phyloP scores from a whole-genome alignment of 805 yeast species.

The Schwanniomyces vanrijiae region DNA sequence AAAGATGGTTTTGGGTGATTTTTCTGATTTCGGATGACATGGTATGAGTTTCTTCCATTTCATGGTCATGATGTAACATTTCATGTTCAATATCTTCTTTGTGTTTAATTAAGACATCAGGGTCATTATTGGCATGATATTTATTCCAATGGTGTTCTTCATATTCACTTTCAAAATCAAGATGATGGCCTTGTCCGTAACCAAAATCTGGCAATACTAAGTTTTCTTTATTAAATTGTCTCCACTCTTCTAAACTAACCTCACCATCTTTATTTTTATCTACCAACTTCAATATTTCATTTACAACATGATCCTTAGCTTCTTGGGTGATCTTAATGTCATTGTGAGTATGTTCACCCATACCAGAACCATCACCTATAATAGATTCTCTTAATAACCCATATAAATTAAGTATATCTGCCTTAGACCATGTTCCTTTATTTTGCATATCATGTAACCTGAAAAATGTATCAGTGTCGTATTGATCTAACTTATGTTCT shows the following conservation, averaged over 20 bases:
- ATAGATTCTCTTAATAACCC: conserved; percentile 73
- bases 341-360: conserved; percentile 60
- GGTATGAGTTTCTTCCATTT: conserved; percentile 59
- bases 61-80: conserved; percentile 80
- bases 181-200: conserved; percentile 91
- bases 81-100: conserved; percentile 91
- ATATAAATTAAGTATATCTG: conserved; percentile 76
- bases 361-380: conserved; percentile 88
- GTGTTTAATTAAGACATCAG: conserved; percentile 77
- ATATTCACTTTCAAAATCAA: conserved; percentile 89
- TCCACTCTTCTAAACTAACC: conserved; percentile 70
- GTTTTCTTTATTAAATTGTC: conserved; percentile 57
- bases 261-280: conserved; percentile 68
- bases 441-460: conserved; percentile 70
- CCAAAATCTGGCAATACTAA: conserved; percentile 88
- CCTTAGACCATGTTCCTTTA: conserved; percentile 53
- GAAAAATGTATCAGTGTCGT: conserved; percentile 76
- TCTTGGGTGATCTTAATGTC: conserved; percentile 54
- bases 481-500: conserved; percentile 78
- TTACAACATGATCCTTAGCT: conserved; percentile 54
- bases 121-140: conserved; percentile 74
- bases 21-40: conserved; percentile 25
- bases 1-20: conserved; percentile 26
- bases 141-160: conserved; percentile 94
- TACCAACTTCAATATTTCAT: conserved; percentile 54